A percentile compares a stretch with the other conserved stretches of the same genome.
These are phyloP conservation scores for Podosphaera fusca DNA, from an alignment of 2,329 filamentous ascomycete species.

Conservation along the genomic window DNA sequence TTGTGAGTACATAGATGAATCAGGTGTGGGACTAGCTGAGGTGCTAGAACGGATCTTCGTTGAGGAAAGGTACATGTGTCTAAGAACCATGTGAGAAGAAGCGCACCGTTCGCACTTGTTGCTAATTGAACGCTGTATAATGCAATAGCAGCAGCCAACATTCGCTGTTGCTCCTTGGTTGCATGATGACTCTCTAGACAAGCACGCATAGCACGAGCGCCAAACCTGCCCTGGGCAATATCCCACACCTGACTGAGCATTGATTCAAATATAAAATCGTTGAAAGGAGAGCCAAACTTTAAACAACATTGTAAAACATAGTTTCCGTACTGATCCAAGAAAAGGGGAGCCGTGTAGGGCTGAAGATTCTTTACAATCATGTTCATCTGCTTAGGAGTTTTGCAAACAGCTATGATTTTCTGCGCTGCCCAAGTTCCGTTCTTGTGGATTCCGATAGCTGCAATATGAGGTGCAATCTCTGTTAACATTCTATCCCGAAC, in stretches of 20 bases:
- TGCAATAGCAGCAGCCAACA: conserved; percentile 87
- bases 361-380: conserved; percentile 67
- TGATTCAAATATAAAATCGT: conserved; percentile 92
- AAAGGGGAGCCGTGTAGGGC: conserved; percentile 71
- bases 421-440: conserved; percentile 98
- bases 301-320: conserved; percentile 94
- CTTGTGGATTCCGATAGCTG: conserved; percentile 95
- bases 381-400: conserved; percentile 52
- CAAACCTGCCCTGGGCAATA: conserved; percentile 76
- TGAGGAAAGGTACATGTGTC: conserved; percentile 93
- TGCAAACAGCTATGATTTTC: conserved; percentile 95
- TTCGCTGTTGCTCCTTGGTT: conserved; percentile 82
- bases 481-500: conserved; percentile 78
- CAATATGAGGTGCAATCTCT: conserved; percentile 74
- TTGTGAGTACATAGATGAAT: conserved; percentile 96
- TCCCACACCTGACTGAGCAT: conserved; percentile 94
- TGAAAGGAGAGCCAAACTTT: conserved; percentile 71
- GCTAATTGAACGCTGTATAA: conserved; percentile 89
- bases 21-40: conserved; percentile 74
- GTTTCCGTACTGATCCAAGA: conserved; percentile 95
- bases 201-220: conserved; percentile 85
- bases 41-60: conserved; percentile 74
- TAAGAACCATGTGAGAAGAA: conserved; percentile 90
- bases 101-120: conserved; percentile 83
- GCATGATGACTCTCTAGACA: conserved; percentile 91